Evolutionary conservation across 2,329 filamentous ascomycete genomes (phyloP).

Genomic region (Bipolaris sorokiniana): DNA sequence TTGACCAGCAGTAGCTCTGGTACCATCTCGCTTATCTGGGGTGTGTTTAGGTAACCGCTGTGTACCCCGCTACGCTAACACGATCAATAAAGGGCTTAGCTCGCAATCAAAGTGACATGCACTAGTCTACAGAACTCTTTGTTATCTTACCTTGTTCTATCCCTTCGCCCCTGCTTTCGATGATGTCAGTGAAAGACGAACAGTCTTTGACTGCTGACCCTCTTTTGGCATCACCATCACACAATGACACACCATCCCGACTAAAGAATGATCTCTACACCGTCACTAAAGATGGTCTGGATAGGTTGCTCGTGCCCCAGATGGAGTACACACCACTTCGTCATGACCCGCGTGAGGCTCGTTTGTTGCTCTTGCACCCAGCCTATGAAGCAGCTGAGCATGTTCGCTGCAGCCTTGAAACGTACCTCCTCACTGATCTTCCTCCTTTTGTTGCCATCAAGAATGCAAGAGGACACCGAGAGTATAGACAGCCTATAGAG

Average conservation of each 20-base stretch:
- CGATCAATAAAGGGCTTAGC: background rate
- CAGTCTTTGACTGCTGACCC: too few relatives aligned
- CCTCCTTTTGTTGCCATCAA: background rate
- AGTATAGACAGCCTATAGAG: background rate
- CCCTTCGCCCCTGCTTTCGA: background rate
- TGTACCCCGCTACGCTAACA: background rate
- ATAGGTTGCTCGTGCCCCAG: background rate
- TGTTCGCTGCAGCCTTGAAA: conserved; percentile 1
- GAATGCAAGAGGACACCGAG: conserved; percentile 5
- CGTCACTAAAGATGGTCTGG: background rate
- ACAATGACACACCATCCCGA: background rate
- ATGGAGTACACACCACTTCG: background rate
- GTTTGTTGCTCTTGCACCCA: conserved; percentile 37
- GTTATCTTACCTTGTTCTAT: background rate
- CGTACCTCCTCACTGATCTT: background rate
- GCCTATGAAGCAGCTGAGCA: background rate
- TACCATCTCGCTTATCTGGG: background rate
- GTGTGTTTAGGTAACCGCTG: background rate
- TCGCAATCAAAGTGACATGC: background rate
- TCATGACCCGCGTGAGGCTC: conserved; percentile 10
- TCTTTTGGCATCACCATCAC: background rate
- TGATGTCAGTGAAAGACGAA: background rate
- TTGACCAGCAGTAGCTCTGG: background rate
- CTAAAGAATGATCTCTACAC: background rate
- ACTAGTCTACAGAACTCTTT: background rate